Percentiles rank a stretch among this genome's conserved stretches.
phyloP scores from a whole-genome alignment of 2,329 filamentous ascomycete species.

The Hypomyces perniciosus region DNA sequence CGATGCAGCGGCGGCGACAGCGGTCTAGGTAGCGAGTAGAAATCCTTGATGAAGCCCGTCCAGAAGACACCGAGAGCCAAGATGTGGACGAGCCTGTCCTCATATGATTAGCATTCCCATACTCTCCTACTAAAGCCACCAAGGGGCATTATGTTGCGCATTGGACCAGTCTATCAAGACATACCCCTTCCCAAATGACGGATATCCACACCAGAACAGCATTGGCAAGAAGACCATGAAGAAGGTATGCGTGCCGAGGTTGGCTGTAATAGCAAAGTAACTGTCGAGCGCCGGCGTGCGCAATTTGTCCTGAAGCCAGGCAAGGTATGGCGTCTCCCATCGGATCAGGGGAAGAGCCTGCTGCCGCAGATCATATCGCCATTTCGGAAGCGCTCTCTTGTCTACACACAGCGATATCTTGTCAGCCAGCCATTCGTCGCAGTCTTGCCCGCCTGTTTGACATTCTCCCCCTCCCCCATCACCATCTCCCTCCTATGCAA shows the following conservation, averaged over 20 bases:
- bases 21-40: conserved; percentile 85
- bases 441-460: background rate
- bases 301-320: conserved; percentile 72
- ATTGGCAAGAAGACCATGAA: conserved; percentile 96
- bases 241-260: conserved; percentile 95
- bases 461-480: background rate
- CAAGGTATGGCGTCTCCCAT: conserved; percentile 93
- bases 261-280: conserved; percentile 95
- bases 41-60: conserved; percentile 90
- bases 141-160: background rate
- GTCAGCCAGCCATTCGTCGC: background rate
- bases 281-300: conserved; percentile 83
- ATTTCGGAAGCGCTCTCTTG: conserved; percentile 73
- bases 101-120: conserved; percentile 15
- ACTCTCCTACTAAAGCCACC: background rate
- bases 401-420: conserved; percentile 46
- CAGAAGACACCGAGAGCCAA: conserved; percentile 75
- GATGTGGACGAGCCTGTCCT: conserved; percentile 60
- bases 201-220: conserved; percentile 93
- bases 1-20: conserved; percentile 86
- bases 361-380: conserved; percentile 83
- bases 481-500: background rate
- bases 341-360: conserved; percentile 77
- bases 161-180: conserved; percentile 27
- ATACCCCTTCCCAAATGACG: conserved; percentile 79